Evolutionary conservation across 23 red algal genomes (phyloP), one percentile per base, ranked within the genome.

Genomic region (Cyanidiococcus yangmingshanensis): DNA sequence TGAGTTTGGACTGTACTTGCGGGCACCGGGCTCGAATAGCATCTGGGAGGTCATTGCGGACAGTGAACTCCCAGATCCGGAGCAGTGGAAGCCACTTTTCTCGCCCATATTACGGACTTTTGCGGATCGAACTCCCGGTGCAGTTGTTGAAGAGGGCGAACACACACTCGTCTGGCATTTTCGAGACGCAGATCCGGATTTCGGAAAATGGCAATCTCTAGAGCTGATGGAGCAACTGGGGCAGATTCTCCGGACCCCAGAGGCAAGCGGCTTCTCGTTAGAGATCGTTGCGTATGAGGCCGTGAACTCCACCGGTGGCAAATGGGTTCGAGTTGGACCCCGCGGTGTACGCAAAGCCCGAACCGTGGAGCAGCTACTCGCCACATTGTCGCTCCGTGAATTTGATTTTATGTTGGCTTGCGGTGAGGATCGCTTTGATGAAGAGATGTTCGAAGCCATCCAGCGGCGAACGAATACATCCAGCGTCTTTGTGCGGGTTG

Each of bases 211-310:
- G 84, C 90, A 95, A 77, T 80, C 90, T 35, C 39, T 84, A 30
- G 85, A 95, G 58, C 77, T 95, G 1, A 83, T 84, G 35, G 80
- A 95, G 63, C 85, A 95, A 38, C 80, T 95, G n/a, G 90, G 88
- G 58, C 83, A 68, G 1, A 82, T 87, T 50, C 63, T 86, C 24
- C 54, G 79, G 27, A 79, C 82, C 57, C 51, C 80, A 18, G 58
- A 85, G 34, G 76, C 75, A 21, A 59, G 27, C 27, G 63, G 63
- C 3, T 29, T 32, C 63, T 25, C 63, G 7, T 7, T 95, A 1
- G 74, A 85, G 57, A 79, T 89, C 40, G 39, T 89, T 57, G 63
- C 38, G 7, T 74, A 38, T 37, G 90, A 88, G 37, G 58, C 68
- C 58, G 57, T 71, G 36, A 18, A 35, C 27, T 12, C 21, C 7